A percentile compares a stretch with the other conserved stretches of the same genome.
Conservation (phyloP, 2,329 filamentous ascomycete species). For the Metarhizium anisopliae region DNA sequence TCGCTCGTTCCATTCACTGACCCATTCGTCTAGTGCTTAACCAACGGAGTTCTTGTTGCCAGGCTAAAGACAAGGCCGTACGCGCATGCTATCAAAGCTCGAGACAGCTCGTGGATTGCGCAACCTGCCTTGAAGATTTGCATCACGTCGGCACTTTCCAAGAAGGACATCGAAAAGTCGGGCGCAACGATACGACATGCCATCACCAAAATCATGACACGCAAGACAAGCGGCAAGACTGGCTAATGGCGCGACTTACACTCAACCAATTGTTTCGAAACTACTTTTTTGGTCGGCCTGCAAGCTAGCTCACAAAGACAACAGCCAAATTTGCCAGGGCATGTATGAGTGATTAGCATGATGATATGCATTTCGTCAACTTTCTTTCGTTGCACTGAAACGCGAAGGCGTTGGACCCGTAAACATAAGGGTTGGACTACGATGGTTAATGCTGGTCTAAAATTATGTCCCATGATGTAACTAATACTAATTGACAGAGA, state of each 20-base stretch:
- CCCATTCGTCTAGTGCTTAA: constrained; percentile 51
- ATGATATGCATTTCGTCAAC: background rate
- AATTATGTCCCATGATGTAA: background rate
- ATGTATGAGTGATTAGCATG: background rate
- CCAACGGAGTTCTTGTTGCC: constrained; percentile 84
- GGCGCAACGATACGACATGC: constrained; percentile 82
- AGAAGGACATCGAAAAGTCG: constrained; percentile 94
- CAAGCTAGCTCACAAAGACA: background rate
- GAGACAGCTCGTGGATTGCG: constrained; percentile 61
- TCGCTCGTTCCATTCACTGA: background rate
- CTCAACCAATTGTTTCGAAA: background rate
- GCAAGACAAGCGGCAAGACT: constrained; percentile 41
- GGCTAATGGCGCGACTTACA: background rate
- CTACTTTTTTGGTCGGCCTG: background rate
- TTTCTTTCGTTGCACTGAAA: background rate
- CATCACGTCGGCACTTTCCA: constrained; percentile 75
- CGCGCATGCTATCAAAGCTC: constrained; percentile 51
- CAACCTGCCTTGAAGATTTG: constrained; percentile 85
- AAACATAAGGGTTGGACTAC: background rate
- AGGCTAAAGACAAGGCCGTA: constrained; percentile 73
- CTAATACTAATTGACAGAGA: background rate
- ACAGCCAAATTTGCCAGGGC: background rate
- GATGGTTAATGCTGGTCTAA: background rate
- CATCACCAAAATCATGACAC: constrained; percentile 81
- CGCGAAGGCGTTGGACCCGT: background rate